phyloP scores from a whole-genome alignment of 371 early-diverging fungal genomes.

The Rhizomucor miehei region DNA sequence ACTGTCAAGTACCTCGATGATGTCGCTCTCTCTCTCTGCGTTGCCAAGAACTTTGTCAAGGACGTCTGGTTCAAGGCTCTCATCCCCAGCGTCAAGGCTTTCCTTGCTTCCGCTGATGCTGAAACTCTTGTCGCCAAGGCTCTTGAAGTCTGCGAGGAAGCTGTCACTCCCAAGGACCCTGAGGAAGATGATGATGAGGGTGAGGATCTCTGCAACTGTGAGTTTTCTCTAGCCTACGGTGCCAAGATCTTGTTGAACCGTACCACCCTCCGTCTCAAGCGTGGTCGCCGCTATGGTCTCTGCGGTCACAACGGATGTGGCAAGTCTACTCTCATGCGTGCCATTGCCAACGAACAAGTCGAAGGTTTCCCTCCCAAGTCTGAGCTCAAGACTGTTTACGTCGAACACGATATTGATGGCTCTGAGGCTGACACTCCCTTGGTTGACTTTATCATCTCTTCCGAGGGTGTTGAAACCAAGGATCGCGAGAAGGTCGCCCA shows the following conservation, averaged over 20 bases:
- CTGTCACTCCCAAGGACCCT: slow-evolving; percentile 38
- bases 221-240: slow-evolving; percentile 81
- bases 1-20: slow-evolving; percentile 33
- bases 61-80: slow-evolving; percentile 40
- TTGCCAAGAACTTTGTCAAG: slow-evolving; percentile 34
- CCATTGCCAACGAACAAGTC: slow-evolving; percentile 70
- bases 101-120: slow-evolving; percentile 21
- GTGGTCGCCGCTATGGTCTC: slow-evolving; percentile 79
- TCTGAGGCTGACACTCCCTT: slow-evolving; percentile 64
- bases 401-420: slow-evolving; percentile 77
- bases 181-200: slow-evolving; percentile 67
- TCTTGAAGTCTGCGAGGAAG: slow-evolving; percentile 39
- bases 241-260: slow-evolving; percentile 81
- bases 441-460: slow-evolving; percentile 61
- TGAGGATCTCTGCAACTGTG: slow-evolving; percentile 78
- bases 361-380: slow-evolving; percentile 79
- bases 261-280: slow-evolving; percentile 69
- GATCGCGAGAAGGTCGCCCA: slow-evolving; percentile 52
- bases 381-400: slow-evolving; percentile 68
- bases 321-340: slow-evolving; percentile 86
- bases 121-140: slow-evolving; percentile 31
- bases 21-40: slow-evolving; percentile 31
- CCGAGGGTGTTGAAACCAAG: slow-evolving; percentile 52
- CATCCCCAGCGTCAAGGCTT: slow-evolving; percentile 21
- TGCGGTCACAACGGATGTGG: slow-evolving; percentile 87